Conservation (phyloP, 2,329 filamentous ascomycete species). For the Byssochlamys sp. region DNA sequence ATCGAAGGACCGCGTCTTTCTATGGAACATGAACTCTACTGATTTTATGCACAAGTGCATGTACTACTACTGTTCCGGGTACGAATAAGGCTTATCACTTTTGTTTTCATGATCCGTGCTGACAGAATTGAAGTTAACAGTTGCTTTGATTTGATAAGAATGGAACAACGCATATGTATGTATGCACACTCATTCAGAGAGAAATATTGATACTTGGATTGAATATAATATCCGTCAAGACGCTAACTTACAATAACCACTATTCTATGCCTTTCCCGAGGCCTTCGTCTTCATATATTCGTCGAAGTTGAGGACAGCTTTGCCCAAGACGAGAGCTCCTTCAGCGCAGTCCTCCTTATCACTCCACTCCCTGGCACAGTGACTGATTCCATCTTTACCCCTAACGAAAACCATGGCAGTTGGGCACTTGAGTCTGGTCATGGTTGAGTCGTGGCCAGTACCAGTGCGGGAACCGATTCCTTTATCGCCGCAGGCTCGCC, state of each 20-base stretch:
- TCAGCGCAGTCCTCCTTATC: constrained; percentile 16
- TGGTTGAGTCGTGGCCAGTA: constrained; percentile 18
- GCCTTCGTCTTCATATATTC: constrained; percentile 12
- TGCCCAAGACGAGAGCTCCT: constrained; percentile 14
- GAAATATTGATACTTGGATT: neutral
- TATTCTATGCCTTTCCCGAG: constrained; percentile 1
- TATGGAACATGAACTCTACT: no score
- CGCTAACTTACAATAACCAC: neutral
- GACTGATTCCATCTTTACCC: constrained; percentile 14
- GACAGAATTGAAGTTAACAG: no score
- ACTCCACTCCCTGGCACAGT: constrained; percentile 16
- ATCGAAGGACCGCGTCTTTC: no score
- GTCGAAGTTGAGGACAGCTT: constrained; percentile 19
- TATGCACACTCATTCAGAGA: neutral
- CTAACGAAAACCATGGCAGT: constrained; percentile 19
- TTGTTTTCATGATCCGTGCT: no score
- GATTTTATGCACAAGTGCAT: no score
- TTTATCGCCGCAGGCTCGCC: constrained; percentile 14
- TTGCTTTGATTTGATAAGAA: no score
- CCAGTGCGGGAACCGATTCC: constrained; percentile 13
- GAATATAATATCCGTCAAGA: neutral
- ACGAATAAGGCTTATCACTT: no score
- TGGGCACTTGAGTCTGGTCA: constrained; percentile 13
- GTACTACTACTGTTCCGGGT: no score
- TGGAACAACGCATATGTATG: neutral